These are phyloP conservation scores for Triticum dicoccoides DNA, from an alignment of 176 grass and related monocot genomes.

Conservation along the genomic window DNA sequence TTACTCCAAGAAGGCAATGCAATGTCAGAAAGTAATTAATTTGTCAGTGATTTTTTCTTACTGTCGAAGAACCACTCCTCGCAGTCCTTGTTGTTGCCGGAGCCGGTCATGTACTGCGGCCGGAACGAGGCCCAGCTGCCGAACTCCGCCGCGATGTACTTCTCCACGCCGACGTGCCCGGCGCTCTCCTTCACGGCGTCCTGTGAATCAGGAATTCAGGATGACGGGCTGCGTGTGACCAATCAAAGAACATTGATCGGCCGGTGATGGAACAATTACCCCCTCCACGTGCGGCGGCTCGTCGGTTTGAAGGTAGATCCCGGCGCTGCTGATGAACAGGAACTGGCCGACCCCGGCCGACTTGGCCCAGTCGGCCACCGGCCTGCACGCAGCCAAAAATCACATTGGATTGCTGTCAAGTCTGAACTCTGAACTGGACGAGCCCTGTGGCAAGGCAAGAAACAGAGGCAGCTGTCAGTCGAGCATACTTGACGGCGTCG, in stretches of 20 bases:
- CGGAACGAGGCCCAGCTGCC: conserved; percentile 72
- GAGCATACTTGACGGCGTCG: conserved; percentile 69
- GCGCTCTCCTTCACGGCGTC: conserved; percentile 87
- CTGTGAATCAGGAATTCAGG: conserved; percentile 13
- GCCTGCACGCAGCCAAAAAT: conserved; percentile 29
- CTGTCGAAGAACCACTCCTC: conserved; percentile 99
- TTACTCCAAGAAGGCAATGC: not conserved
- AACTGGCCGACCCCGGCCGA: conserved; percentile 64
- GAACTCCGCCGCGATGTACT: conserved; percentile 75
- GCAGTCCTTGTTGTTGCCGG: conserved; percentile 98
- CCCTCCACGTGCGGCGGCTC: conserved; percentile 84
- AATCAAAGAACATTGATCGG: not conserved
- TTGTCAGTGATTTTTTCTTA: conserved; percentile 4
- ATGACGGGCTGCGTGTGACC: no score
- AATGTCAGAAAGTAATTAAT: no score
- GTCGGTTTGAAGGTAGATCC: conserved; percentile 71
- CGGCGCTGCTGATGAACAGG: conserved; percentile 85
- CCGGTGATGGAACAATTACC: conserved; percentile 25
- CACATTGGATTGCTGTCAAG: not conserved
- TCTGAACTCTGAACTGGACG: not conserved
- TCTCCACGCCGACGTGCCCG: conserved; percentile 77
- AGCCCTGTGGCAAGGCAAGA: not conserved
- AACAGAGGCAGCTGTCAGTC: not conserved
- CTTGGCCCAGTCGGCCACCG: conserved; percentile 90
- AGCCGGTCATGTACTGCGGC: conserved; percentile 95